phyloP scores from a whole-genome alignment of 2,329 filamentous ascomycete genomes.

The Aaosphaeria pasadenensis region DNA sequence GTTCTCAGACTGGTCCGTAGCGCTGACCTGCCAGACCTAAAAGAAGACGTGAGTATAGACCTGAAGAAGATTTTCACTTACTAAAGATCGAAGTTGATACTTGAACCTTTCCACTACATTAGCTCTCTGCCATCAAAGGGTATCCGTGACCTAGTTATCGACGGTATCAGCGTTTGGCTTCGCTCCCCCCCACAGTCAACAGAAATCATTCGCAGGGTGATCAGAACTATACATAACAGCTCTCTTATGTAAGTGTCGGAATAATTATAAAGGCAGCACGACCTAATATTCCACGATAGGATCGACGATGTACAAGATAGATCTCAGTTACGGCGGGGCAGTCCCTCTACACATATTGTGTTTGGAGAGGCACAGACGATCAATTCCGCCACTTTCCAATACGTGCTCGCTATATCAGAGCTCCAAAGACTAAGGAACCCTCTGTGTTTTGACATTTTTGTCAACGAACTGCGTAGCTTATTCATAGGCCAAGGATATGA shows the following conservation, averaged over 20 bases:
- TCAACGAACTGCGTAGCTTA: conserved; percentile 38
- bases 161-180: neutral
- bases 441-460: neutral
- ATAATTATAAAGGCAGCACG: too few species aligned
- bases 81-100: too few species aligned
- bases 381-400: conserved; percentile 82
- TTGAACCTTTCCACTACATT: neutral
- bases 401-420: conserved; percentile 68
- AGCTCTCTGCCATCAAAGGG: neutral
- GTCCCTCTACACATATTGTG: conserved; percentile 74
- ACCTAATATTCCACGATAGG: neutral
- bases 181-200: neutral
- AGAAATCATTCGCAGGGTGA: neutral
- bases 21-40: too few species aligned
- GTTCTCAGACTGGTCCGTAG: too few species aligned
- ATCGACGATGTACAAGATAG: conserved; percentile 79
- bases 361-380: conserved; percentile 81
- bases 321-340: conserved; percentile 56
- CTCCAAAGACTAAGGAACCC: conserved; percentile 43
- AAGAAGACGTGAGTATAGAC: too few species aligned
- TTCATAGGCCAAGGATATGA: conserved; percentile 53
- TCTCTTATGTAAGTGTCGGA: conserved; percentile 3
- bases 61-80: too few species aligned
- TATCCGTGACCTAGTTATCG: neutral
- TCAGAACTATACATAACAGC: neutral